Conservation (phyloP, 805 yeast species). For the Yarrowia sp. region DNA sequence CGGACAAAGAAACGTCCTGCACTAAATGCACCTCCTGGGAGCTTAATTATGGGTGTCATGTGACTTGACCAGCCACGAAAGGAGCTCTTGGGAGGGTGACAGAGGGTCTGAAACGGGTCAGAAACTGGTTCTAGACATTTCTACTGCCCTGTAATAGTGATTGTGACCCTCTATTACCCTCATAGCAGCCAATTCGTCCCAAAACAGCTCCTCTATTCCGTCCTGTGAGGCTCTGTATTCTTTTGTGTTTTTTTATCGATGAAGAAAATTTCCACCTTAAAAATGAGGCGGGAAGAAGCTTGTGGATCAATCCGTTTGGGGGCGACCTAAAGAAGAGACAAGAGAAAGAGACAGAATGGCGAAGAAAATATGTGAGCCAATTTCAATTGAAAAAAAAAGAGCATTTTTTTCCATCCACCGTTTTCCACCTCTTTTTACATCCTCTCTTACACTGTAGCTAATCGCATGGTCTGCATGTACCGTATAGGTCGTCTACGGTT, state of each 20-base stretch:
- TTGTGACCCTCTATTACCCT: no score
- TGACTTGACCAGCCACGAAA: not conserved
- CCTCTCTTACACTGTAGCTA: not conserved
- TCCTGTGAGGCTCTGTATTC: not conserved
- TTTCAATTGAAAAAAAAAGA: no score
- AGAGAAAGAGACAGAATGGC: not conserved
- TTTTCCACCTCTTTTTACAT: not conserved
- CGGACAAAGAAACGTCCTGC: conserved; percentile 21
- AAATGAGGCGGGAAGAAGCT: conserved; percentile 5
- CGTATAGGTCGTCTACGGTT: not conserved
- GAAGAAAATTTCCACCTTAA: conserved; percentile 2
- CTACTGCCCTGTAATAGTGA: not conserved
- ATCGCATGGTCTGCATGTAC: not conserved
- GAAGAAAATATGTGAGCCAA: no score
- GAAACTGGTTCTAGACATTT: not conserved
- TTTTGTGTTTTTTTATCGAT: conserved; percentile 2
- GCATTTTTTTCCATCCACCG: no score
- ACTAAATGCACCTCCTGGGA: not conserved
- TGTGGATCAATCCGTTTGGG: not conserved
- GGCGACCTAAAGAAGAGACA: not conserved
- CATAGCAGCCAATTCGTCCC: not conserved
- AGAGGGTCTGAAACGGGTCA: no score
- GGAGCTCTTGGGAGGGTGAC: not conserved
- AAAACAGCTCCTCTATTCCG: not conserved
- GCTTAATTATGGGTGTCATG: not conserved